Base-by-base conservation (phyloP, 2,329 filamentous ascomycete genomes). In the Elsinoe necatrix region DNA sequence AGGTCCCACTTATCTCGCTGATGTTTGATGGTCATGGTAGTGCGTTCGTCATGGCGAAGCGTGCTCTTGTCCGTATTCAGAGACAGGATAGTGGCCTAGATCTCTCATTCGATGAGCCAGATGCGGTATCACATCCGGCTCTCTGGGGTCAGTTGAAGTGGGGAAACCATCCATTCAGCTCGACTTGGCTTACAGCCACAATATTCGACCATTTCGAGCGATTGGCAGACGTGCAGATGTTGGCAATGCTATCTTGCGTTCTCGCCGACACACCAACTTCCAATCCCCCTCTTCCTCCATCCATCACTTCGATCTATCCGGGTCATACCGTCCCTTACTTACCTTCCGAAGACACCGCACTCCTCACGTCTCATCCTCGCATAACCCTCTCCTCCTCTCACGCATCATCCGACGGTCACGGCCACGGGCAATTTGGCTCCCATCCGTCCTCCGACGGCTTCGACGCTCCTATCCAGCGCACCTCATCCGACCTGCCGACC, bases 21-120 rank as follows among this genome's bases (percentile, higher is more conserved):
- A 76, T 47, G 42, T 43, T 57, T 21, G 79, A 57, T 72, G 76
- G 60, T 73, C 76, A 39, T 75, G 77, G 7, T 77, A 85, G 58
- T 83, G 78, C 87, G 48, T 71, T 89, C 25, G 79, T 90, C 5
- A 81, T 91, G 61, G 87, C 87, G 14, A 81, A 79, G 61, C 78
- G 85, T 59, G 77, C 79, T 25, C 72, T 83, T 6, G 72, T 79
- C 1, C 72, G 77, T 29, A 72, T 76, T 41, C 76, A 73, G 59
- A 71, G 73, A 31, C 76, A 74, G 54, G 75, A 78, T 59, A 77
- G 73, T 62, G 74, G 73, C 3, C 60, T 77, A 41, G 58, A 78
- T 59, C 63, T 78, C 18, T 69, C 70, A n/a, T 74, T 74, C 45
- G 75, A 77, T 50, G 68, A 72, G 61, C 63, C 71, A 63, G 64